Conservation (phyloP, 192 early-diverging fungal genomes). For the Rhizoclosmatium sp. region DNA sequence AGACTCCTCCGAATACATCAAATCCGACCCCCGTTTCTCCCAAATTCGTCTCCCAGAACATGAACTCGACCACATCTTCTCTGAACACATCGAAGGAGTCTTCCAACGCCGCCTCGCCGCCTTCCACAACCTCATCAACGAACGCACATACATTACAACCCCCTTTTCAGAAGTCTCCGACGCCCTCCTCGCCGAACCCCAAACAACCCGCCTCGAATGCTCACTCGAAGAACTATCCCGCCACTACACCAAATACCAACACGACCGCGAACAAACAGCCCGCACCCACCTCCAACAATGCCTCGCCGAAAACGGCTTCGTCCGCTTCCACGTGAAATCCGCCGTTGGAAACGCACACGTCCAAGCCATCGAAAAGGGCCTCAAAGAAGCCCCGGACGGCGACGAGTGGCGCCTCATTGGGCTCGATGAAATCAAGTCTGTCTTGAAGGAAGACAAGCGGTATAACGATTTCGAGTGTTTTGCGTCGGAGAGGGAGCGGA, state of each 20-base stretch:
- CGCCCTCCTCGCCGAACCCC: conserved; percentile 48
- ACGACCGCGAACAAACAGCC: conserved; percentile 42
- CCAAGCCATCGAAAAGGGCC: conserved; percentile 46
- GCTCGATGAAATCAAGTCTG: conserved; percentile 57
- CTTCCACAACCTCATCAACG: conserved; percentile 52
- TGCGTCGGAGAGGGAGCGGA: conserved; percentile 51
- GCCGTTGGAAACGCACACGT: conserved; percentile 48
- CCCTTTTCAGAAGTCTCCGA: conserved; percentile 49
- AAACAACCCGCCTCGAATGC: conserved; percentile 46
- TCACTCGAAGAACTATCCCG: conserved; percentile 33
- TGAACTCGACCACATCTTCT: conserved; percentile 50
- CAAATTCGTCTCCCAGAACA: conserved; percentile 44
- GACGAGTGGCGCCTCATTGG: conserved; percentile 53
- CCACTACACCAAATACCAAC: conserved; percentile 50
- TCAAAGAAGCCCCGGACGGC: conserved; percentile 51
- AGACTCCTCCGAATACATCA: conserved; percentile 42
- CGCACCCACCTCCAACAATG: conserved; percentile 48
- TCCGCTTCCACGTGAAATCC: conserved; percentile 59
- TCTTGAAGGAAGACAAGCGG: conserved; percentile 63
- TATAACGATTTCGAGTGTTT: conserved; percentile 52
- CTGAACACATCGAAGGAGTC: conserved; percentile 48
- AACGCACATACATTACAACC: conserved; percentile 51
- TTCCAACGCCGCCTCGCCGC: conserved; percentile 50
- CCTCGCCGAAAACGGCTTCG: conserved; percentile 61
- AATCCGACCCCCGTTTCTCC: conserved; percentile 54